Conservation (phyloP, 148 eudicot species). For the Cornus florida region DNA sequence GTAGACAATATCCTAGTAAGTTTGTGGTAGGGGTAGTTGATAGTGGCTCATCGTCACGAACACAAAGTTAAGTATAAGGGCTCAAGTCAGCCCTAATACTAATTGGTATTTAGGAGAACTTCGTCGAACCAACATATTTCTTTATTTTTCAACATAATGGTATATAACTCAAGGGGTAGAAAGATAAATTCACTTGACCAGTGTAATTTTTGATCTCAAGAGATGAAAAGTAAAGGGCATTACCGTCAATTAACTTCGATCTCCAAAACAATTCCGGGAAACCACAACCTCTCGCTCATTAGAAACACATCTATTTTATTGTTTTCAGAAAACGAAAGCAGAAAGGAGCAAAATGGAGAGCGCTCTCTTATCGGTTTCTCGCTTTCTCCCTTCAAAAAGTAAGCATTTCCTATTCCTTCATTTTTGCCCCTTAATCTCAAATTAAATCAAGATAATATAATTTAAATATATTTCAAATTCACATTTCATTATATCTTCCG, state of each 20-base stretch:
- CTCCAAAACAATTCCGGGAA: background rate
- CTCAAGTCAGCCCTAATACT: too few relatives aligned
- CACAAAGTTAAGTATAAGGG: too few relatives aligned
- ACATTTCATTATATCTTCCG: background rate
- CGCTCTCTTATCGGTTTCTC: slow-evolving; percentile 52
- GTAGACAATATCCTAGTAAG: too few relatives aligned
- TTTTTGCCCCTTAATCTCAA: background rate
- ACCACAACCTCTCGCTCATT: slow-evolving; percentile 16
- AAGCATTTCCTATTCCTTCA: slow-evolving; percentile 17
- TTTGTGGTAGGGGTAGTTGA: too few relatives aligned
- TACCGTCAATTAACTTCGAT: slow-evolving; percentile 6
- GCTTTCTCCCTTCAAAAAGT: slow-evolving; percentile 49
- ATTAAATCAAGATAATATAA: background rate
- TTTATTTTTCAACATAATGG: too few relatives aligned
- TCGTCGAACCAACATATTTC: too few relatives aligned
- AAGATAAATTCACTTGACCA: too few relatives aligned
- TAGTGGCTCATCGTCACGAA: too few relatives aligned
- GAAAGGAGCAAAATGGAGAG: slow-evolving; percentile 45
- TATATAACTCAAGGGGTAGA: too few relatives aligned
- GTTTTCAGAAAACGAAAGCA: background rate
- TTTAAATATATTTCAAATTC: background rate
- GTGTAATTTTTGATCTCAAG: too few relatives aligned
- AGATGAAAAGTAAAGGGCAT: background rate
- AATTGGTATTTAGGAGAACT: too few relatives aligned
- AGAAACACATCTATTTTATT: background rate